These are phyloP conservation scores for Dioscorea dumetorum DNA, from an alignment of 106 monocot species.

Conservation along the genomic window DNA sequence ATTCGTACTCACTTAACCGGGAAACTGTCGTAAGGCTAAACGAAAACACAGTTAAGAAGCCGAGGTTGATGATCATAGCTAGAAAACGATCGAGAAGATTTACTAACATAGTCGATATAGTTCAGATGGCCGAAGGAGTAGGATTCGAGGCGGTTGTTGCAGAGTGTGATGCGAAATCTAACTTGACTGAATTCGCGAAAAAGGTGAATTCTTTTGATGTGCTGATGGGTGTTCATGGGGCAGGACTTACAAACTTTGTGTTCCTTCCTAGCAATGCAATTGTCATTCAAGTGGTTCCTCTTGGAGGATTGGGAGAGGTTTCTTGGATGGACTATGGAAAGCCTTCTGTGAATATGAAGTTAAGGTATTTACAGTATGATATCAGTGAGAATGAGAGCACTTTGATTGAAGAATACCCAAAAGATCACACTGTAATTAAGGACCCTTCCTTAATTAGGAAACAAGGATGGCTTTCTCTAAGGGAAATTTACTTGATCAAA, in stretches of 20 bases:
- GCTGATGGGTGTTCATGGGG: slow-evolving; percentile 60
- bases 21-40: neutral
- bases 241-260: slow-evolving; percentile 45
- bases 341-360: slow-evolving; percentile 21
- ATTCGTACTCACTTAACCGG: slow-evolving; percentile 14
- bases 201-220: slow-evolving; percentile 53
- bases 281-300: slow-evolving; percentile 31
- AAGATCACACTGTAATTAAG: slow-evolving; percentile 30
- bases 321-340: slow-evolving; percentile 15
- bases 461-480: slow-evolving; percentile 30
- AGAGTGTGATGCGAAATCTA: slow-evolving; percentile 2
- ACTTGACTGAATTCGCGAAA: slow-evolving; percentile 24
- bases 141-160: slow-evolving; percentile 35
- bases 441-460: slow-evolving; percentile 32
- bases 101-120: slow-evolving; percentile 24
- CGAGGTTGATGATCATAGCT: slow-evolving; percentile 43
- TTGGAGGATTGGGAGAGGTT: slow-evolving; percentile 23
- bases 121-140: slow-evolving; percentile 12
- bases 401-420: slow-evolving; percentile 31
- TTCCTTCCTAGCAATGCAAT: slow-evolving; percentile 35
- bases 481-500: slow-evolving; percentile 22
- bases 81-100: slow-evolving; percentile 30
- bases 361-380: slow-evolving; percentile 34
- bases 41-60: neutral
- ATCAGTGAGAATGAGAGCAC: slow-evolving; percentile 35